Base-by-base conservation (phyloP, 768 basidiomycete genomes). In the Pulveroboletus ravenelii region DNA sequence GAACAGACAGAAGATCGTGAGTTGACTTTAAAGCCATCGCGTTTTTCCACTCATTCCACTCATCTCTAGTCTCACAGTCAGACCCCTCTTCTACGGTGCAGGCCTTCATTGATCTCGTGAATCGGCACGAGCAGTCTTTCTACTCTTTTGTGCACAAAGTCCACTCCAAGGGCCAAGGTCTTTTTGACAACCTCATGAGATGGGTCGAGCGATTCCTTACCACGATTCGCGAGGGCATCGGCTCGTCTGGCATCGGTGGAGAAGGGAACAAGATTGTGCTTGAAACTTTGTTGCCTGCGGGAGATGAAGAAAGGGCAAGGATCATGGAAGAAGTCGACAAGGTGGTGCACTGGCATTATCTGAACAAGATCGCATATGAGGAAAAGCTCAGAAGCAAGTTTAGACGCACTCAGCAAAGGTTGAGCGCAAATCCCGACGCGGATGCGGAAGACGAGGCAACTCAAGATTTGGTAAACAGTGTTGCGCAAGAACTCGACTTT, bases 121-220 rank as follows among this genome's bases (percentile, higher is more conserved):
- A 88, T 61, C 82, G 96, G 13, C 96, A 99, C 67, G 93, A 98
- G 60, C 91, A 94, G 62, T 72, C 92, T 0, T 98, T 98, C 73
- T 99, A 99, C 74, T 77, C 78, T 51, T 99, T 99, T 64, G 94
- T 99, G 25, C 93, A 99, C 79, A 96, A 95, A 59, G 96, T 99
- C 2, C 96, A 99, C 63, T 86, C 92, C 40, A 97, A 97, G 65
- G 96, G 96, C 32, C 87, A 93, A 62, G 87, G 85, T 18, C 78
- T 99, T 12, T 99, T 99, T 67, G 88, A 93, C 62, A 82, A 78
- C 61, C 82, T 99, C 50, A 97, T 97, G 93, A 80, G 77, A 35
- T 99, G 96, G 96, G 87, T 96, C 67, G 94, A 98, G 69, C 80
- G 90, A 32, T 98, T 98, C 74, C 77, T 98, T 52, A 88, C 87